Evolutionary conservation across 768 basidiomycete genomes (phyloP).

Genomic region (Pseudohyphozyma bogoriensis): DNA sequence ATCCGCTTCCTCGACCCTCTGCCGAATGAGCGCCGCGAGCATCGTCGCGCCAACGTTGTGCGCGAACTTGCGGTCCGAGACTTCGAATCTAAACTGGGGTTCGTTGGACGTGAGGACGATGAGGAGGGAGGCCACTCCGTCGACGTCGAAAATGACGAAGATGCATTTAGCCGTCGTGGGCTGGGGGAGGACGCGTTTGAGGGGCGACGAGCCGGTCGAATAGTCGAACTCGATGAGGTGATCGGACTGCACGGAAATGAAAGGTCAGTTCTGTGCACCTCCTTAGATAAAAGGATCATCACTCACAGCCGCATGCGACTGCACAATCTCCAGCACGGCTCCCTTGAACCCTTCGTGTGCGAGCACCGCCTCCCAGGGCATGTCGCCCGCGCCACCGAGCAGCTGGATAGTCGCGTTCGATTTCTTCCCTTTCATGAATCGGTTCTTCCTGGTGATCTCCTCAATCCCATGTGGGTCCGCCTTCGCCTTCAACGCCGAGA

Average conservation of each 20-base stretch:
- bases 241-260: background rate
- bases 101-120: conserved; percentile 21
- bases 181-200: background rate
- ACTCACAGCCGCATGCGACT: background rate
- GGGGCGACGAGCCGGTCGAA: background rate
- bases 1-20: conserved; percentile 28
- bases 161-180: background rate
- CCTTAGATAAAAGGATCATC: background rate
- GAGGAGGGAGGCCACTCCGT: conserved; percentile 9
- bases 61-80: conserved; percentile 22
- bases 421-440: too few species aligned
- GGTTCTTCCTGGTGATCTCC: too few species aligned
- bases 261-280: background rate
- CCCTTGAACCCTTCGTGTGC: background rate
- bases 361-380: background rate
- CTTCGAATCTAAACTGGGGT: conserved; percentile 12
- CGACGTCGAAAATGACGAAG: conserved; percentile 14
- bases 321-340: background rate
- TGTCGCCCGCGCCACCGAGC: background rate
- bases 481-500: too few species aligned
- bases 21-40: conserved; percentile 22
- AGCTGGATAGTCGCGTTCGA: too few species aligned
- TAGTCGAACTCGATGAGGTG: background rate
- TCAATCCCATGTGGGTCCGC: too few species aligned
- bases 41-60: conserved; percentile 28